Percentiles rank a stretch among this genome's conserved stretches.
Conservation (phyloP, 2,329 filamentous ascomycete genomes). For the Epichloe sibirici region DNA sequence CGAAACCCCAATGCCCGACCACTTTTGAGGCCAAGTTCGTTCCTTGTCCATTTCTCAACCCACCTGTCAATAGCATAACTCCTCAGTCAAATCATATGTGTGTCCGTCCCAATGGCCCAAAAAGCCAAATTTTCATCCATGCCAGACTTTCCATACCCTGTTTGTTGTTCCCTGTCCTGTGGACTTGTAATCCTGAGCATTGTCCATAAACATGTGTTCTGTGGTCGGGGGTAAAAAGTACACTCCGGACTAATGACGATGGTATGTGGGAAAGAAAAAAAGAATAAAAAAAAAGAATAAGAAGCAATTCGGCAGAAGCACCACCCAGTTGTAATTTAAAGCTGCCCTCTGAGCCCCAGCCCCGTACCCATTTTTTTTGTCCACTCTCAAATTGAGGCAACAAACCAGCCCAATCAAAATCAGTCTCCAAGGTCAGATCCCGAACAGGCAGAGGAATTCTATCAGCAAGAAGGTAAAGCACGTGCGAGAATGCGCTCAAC, state of each 20-base stretch:
- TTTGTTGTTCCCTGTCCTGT: not conserved
- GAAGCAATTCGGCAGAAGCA: not conserved
- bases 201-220: not conserved
- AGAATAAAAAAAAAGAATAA: not conserved
- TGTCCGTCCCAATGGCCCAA: not conserved
- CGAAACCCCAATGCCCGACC: too few species aligned
- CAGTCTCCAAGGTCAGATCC: not conserved
- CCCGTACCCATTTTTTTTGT: not conserved
- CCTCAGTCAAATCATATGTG: not conserved
- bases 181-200: not conserved
- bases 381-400: not conserved
- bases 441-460: not conserved
- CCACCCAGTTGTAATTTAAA: not conserved
- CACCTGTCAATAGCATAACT: not conserved
- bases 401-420: not conserved
- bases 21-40: not conserved
- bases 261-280: not conserved
- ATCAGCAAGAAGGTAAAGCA: slow-evolving; percentile 16
- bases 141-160: not conserved
- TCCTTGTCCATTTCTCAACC: not conserved
- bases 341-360: not conserved
- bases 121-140: not conserved
- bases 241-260: not conserved
- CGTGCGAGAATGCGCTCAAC: slow-evolving; percentile 38
- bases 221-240: not conserved